These are phyloP conservation scores for Onygena corvina DNA, from an alignment of 2,329 filamentous ascomycete genomes.

Conservation along the genomic window DNA sequence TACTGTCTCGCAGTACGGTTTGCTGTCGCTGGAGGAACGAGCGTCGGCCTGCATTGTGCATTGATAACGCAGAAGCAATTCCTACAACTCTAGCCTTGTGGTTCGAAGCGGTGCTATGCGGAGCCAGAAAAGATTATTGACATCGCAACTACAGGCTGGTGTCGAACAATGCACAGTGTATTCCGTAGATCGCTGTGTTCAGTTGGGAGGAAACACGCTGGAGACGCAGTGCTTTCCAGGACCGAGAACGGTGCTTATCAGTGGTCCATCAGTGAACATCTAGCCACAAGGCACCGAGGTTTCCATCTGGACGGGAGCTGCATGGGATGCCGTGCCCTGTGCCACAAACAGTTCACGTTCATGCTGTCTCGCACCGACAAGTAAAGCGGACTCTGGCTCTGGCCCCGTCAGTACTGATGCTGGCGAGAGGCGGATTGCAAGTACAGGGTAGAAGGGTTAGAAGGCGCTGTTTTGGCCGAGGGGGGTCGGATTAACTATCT, in stretches of 20 bases:
- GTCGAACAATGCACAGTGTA: not conserved
- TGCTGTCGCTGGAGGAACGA: not conserved
- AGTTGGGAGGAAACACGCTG: not conserved
- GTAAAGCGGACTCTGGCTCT: not conserved
- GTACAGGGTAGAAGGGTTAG: no score
- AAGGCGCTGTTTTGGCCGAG: no score
- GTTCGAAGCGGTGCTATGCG: not conserved
- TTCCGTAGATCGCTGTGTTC: not conserved
- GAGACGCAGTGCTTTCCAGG: not conserved
- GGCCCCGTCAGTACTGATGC: no score
- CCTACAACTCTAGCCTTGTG: not conserved
- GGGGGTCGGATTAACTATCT: no score
- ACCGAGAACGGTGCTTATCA: not conserved
- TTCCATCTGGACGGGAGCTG: conserved; percentile 2
- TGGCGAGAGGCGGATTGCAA: no score
- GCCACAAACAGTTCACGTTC: conserved; percentile 3
- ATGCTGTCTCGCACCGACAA: not conserved
- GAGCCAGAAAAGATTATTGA: not conserved
- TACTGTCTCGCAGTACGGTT: not conserved
- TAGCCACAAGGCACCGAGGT: not conserved
- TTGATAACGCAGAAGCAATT: not conserved
- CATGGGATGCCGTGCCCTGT: not conserved
- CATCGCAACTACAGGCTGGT: not conserved
- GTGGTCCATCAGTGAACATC: not conserved
- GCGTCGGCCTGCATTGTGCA: not conserved